Percentiles rank a stretch among this genome's conserved stretches.
Evolutionary conservation across 345 rosid genomes (phyloP).

Genomic region (Gossypium australe): DNA sequence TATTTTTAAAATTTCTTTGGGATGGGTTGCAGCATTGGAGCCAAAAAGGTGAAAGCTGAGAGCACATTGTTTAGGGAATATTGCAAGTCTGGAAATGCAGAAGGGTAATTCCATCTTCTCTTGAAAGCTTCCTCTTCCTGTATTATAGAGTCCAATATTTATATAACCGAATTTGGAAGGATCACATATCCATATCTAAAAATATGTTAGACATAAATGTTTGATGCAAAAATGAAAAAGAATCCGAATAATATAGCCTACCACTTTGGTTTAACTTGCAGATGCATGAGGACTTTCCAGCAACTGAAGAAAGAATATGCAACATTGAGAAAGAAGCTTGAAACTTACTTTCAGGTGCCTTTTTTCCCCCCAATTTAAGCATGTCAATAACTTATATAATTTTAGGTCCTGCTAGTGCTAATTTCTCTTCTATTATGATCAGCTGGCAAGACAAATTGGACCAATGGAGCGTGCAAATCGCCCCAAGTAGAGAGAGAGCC

Average conservation of each 20-base stretch:
- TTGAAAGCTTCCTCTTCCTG: too few species aligned
- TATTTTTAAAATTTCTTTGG: not conserved
- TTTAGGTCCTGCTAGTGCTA: not conserved
- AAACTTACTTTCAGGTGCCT: slow-evolving; percentile 75
- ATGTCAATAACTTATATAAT: not conserved
- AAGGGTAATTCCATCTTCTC: slow-evolving; percentile 48
- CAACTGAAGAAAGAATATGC: slow-evolving; percentile 80
- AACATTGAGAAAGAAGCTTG: slow-evolving; percentile 70
- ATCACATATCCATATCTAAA: not conserved
- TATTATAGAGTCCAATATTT: too few species aligned
- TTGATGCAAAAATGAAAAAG: not conserved
- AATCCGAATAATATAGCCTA: not conserved
- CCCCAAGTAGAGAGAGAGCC: slow-evolving; percentile 30
- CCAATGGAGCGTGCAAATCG: slow-evolving; percentile 57
- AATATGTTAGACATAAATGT: not conserved
- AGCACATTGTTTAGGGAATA: slow-evolving; percentile 76
- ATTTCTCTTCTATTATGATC: slow-evolving; percentile 4
- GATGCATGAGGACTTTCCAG: slow-evolving; percentile 74
- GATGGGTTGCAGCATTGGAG: slow-evolving; percentile 76
- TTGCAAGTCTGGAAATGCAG: slow-evolving; percentile 73
- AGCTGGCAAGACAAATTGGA: slow-evolving; percentile 82
- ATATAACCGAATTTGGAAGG: too few species aligned
- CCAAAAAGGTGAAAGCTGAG: slow-evolving; percentile 90
- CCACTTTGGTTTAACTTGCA: not conserved
- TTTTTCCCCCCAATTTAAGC: not conserved